phyloP scores from a whole-genome alignment of 164 flowering plant species.

The Cinnamomum micranthum region DNA sequence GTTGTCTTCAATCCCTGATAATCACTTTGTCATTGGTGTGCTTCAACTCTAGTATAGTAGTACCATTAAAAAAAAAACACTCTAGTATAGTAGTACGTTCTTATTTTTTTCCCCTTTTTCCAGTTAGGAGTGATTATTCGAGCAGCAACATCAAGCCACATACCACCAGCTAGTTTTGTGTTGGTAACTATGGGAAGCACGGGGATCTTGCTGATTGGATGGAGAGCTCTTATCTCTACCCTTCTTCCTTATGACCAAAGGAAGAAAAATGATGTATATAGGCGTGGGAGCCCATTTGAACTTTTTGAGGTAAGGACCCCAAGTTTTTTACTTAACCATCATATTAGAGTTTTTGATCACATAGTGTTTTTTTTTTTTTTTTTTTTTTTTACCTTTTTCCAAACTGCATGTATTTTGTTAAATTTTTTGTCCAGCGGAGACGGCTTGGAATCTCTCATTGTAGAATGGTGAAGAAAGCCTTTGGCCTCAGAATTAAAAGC shows the following conservation, averaged over 20 bases:
- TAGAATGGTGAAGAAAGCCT: not conserved
- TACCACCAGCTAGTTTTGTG: constrained; percentile 56
- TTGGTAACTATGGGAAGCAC: constrained; percentile 87
- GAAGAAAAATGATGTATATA: constrained; percentile 68
- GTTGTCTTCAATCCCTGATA: too few species aligned
- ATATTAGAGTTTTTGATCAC: not conserved
- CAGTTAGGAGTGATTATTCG: constrained; percentile 79
- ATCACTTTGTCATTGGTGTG: not conserved
- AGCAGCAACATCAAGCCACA: constrained; percentile 52
- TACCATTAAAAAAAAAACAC: too few species aligned
- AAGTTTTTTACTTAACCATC: not conserved
- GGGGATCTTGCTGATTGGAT: constrained; percentile 76
- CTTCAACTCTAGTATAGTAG: not conserved
- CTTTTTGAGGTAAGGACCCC: constrained; percentile 69
- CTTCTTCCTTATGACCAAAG: constrained; percentile 42
- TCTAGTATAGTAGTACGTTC: not conserved
- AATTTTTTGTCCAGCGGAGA: not conserved
- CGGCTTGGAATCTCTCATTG: not conserved
- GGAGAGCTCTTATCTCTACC: constrained; percentile 62
- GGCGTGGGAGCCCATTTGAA: constrained; percentile 85
- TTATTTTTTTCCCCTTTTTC: constrained; percentile 14
- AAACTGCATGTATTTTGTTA: not conserved
- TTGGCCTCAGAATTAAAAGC: not conserved
- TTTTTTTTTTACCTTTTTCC: too few species aligned
- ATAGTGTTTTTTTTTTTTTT: not conserved